These are phyloP conservation scores for Guyanaporus albipodus DNA, from an alignment of 768 basidiomycete species.

Conservation along the genomic window DNA sequence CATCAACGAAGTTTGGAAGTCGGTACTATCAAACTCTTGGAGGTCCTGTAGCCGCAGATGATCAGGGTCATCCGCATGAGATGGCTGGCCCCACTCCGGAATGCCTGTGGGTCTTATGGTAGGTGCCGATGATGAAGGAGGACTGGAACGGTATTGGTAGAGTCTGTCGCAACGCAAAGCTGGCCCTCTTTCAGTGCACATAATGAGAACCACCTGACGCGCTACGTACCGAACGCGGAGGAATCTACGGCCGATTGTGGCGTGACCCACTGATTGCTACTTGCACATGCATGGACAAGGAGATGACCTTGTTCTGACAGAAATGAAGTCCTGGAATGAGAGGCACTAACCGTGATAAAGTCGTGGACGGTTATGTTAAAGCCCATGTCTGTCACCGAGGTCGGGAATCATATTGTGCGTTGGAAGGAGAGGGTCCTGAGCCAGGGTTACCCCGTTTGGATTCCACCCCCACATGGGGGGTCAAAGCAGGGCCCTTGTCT, in stretches of 20 bases:
- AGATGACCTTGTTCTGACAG: conserved; percentile 20
- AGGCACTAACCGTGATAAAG: conserved; percentile 12
- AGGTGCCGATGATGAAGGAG: conserved; percentile 13
- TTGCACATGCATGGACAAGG: conserved; percentile 17
- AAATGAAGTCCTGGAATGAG: not conserved
- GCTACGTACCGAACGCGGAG: conserved; percentile 23
- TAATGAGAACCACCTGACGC: not conserved
- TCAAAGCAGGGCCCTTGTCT: not conserved
- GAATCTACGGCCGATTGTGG: conserved; percentile 10
- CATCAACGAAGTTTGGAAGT: conserved; percentile 21
- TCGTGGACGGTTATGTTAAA: conserved; percentile 19
- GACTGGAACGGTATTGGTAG: conserved; percentile 21
- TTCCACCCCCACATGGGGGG: conserved; percentile 6
- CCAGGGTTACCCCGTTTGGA: not conserved
- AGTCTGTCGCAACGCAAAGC: conserved; percentile 15
- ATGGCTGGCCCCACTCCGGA: conserved; percentile 39
- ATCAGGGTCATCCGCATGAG: conserved; percentile 32
- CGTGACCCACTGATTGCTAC: conserved; percentile 15
- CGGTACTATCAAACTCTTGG: conserved; percentile 41
- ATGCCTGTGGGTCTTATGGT: conserved; percentile 3
- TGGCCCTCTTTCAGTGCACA: conserved; percentile 13
- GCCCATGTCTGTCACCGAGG: conserved; percentile 1
- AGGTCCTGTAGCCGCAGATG: conserved; percentile 36
- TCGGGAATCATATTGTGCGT: too few species aligned
- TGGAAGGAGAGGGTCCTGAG: not conserved